Evolutionary conservation across 1,284 basidiomycete genomes (phyloP), one percentile per base, ranked within the genome.

Genomic region (Athelia psychrophila): DNA sequence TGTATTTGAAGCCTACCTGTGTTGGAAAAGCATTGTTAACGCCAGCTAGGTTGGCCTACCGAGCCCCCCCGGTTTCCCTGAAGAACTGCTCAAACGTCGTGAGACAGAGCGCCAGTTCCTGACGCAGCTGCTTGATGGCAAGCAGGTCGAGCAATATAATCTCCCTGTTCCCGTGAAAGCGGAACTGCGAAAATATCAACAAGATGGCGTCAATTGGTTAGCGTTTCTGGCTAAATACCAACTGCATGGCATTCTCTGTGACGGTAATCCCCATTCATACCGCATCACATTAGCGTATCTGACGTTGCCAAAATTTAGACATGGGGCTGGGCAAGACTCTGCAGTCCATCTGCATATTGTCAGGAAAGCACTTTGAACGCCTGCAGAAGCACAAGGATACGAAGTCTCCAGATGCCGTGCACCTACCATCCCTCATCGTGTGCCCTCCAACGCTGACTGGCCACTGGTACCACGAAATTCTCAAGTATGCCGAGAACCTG

Each of bases 251-350:
- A 94, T 99, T 60, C 84, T 99, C 25, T 99, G 97, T 67, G 97
- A 99, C 66, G 96, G 94, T 93, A 61, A n/a, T n/a, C n/a, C n/a
- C n/a, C n/a, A 63, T 86, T 62, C 8, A 45, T 16, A 27, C 18
- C 5, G 27, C 36, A 35, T 9, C 32, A 47, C 20, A 12, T 23
- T 23, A 18, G 8, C 33, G 18, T 10, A 33, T 13, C 2, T 56
- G 19, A 52, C 47, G 27, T 22, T 5, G 24, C 44, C 33, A 44
- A 38, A 23, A 27, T 51, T 12, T 60, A 95, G 93, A 98, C 65
- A 99, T 99, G 96, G 97, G 97, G 57, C 84, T 99, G 6, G 97
- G 97, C 24, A 99, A 99, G 76, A 98, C 95, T 1, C 74, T 99
- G 15, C 97, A 99, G 69, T 97, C 96, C 0, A 99, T 99, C 61